A percentile compares a stretch with the other conserved stretches of the same genome.
Conservation (phyloP, 441 rosid genomes). For the Pelargonium cotyledonis region DNA sequence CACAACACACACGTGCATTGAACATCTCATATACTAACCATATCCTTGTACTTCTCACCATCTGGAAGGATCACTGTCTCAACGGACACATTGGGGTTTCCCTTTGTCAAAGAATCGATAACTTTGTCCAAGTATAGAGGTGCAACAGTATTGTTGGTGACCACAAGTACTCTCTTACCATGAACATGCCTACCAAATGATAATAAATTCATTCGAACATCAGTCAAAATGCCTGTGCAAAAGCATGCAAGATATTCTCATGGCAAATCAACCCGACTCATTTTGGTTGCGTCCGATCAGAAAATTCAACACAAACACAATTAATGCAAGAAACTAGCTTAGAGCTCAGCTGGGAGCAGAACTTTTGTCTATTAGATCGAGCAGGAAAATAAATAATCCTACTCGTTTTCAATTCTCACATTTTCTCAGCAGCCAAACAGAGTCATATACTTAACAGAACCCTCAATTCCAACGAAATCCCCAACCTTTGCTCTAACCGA, state of each 20-base stretch:
- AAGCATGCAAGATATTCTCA: background rate
- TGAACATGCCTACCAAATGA: slow-evolving; percentile 61
- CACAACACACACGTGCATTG: no score
- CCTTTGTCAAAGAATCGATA: slow-evolving; percentile 64
- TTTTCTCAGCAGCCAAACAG: slow-evolving; percentile 7
- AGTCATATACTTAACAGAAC: no score
- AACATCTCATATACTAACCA: slow-evolving; percentile 36
- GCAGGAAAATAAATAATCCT: background rate
- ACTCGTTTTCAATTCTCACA: background rate
- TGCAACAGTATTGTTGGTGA: slow-evolving; percentile 66
- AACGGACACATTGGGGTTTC: slow-evolving; percentile 73
- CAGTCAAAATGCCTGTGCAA: background rate
- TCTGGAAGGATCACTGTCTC: slow-evolving; percentile 80
- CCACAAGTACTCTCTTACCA: slow-evolving; percentile 92
- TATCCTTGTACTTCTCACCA: slow-evolving; percentile 84
- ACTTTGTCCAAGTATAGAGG: slow-evolving; percentile 76
- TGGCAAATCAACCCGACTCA: background rate
- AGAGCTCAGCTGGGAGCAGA: no score
- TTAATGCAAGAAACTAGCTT: no score
- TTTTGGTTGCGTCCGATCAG: no score
- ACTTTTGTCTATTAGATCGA: no score
- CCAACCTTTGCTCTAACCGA: background rate
- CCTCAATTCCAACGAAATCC: no score
- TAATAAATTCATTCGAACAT: no score
- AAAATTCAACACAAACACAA: no score